Conservation (phyloP, 306 rosid genomes). For the Cucurbita ficifolia region DNA sequence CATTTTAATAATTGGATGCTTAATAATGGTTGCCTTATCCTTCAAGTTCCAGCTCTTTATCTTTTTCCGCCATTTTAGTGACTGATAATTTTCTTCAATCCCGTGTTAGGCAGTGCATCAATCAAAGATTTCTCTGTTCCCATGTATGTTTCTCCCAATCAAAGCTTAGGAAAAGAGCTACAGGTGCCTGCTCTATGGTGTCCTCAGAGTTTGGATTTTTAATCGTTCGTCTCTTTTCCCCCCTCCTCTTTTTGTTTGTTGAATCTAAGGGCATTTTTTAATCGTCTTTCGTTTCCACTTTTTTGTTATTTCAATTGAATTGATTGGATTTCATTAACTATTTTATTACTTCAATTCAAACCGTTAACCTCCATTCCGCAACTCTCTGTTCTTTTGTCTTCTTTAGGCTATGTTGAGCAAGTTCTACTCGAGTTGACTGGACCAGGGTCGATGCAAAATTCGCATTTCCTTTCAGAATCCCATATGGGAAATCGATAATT, state of each 20-base stretch:
- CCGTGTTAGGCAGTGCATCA: too few species aligned
- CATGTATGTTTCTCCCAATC: not conserved
- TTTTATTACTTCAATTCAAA: not conserved
- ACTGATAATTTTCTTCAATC: not conserved
- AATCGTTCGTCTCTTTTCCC: not conserved
- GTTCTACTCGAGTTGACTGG: not conserved
- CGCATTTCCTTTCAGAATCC: not conserved
- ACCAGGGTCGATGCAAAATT: not conserved
- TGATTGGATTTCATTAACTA: not conserved
- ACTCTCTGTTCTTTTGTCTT: not conserved
- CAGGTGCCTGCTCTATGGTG: not conserved
- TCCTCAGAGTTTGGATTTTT: not conserved
- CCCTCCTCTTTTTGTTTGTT: not conserved
- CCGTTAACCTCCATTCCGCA: not conserved
- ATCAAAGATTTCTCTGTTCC: not conserved
- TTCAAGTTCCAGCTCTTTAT: not conserved
- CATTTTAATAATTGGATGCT: not conserved
- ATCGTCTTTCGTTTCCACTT: not conserved
- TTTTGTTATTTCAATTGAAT: not conserved
- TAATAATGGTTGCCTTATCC: not conserved
- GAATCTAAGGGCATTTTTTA: not conserved
- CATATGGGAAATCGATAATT: not conserved
- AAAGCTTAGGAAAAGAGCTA: not conserved
- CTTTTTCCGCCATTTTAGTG: not conserved
- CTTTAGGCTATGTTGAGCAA: not conserved